phyloP scores from a whole-genome alignment of 345 rosid genomes.

The Syzygium grande region DNA sequence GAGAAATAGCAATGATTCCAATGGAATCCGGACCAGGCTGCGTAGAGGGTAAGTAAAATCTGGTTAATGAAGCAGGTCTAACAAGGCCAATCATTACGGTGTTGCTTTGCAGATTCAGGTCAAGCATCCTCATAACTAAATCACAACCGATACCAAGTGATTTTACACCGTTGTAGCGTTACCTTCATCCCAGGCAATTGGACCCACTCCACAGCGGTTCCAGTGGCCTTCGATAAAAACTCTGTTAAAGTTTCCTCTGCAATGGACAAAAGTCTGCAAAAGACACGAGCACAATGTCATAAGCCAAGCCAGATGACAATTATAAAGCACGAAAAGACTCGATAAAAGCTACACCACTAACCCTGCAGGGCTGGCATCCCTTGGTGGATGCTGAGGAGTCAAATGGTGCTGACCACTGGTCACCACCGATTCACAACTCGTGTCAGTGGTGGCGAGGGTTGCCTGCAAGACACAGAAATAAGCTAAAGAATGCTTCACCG shows the following conservation, averaged over 20 bases:
- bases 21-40: constrained; percentile 99
- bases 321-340: background rate
- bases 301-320: background rate
- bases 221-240: constrained; percentile 99
- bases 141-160: background rate
- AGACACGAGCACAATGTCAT: constrained; percentile 4
- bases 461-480: constrained; percentile 20
- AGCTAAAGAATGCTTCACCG: background rate
- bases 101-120: background rate
- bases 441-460: constrained; percentile 52
- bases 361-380: constrained; percentile 93
- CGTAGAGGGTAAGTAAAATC: constrained; percentile 1
- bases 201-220: constrained; percentile 99
- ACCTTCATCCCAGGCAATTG: constrained; percentile 99
- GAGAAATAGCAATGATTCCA: constrained; percentile 99
- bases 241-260: constrained; percentile 99
- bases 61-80: constrained; percentile 3
- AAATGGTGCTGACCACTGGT: constrained; percentile 72
- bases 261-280: constrained; percentile 84
- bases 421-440: constrained; percentile 73
- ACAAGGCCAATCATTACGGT: background rate
- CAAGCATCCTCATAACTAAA: background rate
- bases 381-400: constrained; percentile 73
- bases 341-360: constrained; percentile 13
- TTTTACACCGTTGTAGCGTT: background rate